These are phyloP conservation scores for Trypethelium eluteriae DNA, from an alignment of 495 filamentous ascomycete species.

Conservation along the genomic window DNA sequence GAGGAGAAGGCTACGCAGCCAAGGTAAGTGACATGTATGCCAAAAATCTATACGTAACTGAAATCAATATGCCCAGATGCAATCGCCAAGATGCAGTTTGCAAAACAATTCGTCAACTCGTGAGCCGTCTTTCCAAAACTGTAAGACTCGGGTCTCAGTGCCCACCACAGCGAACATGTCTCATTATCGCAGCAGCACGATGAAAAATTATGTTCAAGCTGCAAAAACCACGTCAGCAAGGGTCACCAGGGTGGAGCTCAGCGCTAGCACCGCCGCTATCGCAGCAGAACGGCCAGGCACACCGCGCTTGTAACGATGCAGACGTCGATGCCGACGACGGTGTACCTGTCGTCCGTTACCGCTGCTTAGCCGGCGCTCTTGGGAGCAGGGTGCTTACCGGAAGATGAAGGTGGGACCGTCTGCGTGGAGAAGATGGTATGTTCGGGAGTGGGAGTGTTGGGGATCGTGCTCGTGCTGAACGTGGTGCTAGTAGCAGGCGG, in stretches of 20 bases:
- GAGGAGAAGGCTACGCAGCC: not conserved
- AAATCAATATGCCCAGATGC: not conserved
- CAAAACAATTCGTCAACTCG: not conserved
- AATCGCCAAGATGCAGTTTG: not conserved
- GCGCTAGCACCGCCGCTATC: not conserved
- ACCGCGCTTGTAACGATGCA: slow-evolving; percentile 3
- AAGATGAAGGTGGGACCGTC: slow-evolving; percentile 1
- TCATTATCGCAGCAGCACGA: not conserved
- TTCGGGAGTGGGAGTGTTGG: not conserved
- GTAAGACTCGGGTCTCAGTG: not conserved
- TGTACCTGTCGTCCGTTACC: slow-evolving; percentile 8
- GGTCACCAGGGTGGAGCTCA: slow-evolving; percentile 2
- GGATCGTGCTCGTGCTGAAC: slow-evolving; percentile 5
- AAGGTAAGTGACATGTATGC: too few species aligned
- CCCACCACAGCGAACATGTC: not conserved
- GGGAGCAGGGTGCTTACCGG: not conserved
- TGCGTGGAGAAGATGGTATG: slow-evolving; percentile 8
- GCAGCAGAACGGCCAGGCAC: slow-evolving; percentile 10
- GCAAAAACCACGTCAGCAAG: not conserved
- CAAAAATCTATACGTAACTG: not conserved
- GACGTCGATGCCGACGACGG: slow-evolving; percentile 2
- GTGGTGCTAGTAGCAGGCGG: not conserved
- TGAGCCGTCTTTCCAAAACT: not conserved
- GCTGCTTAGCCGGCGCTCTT: not conserved
- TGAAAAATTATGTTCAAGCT: not conserved